phyloP scores from a whole-genome alignment of 2,329 filamentous ascomycete species.

The Pestalotiopsis sp. region DNA sequence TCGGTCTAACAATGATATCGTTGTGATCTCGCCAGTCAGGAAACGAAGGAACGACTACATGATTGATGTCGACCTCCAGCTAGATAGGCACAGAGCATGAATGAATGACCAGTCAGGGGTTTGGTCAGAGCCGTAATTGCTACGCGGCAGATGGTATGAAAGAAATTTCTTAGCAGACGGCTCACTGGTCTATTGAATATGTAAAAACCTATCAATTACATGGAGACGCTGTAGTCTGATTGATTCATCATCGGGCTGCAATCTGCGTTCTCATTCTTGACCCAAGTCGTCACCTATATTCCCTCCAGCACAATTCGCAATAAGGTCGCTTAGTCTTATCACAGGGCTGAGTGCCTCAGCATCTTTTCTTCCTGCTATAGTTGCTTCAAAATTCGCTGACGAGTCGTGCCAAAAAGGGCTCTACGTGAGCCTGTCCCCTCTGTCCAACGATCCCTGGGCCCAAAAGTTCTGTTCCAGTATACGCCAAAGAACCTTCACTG shows the following conservation, averaged over 20 bases:
- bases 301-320: not conserved
- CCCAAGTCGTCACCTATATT: not conserved
- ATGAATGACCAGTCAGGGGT: too few relatives aligned
- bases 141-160: not conserved
- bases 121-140: not conserved
- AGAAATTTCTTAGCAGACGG: not conserved
- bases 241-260: not conserved
- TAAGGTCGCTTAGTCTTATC: not conserved
- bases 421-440: not conserved
- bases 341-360: not conserved
- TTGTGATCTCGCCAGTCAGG: not conserved
- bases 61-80: not conserved
- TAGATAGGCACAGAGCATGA: not conserved
- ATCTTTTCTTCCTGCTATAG: not conserved
- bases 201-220: not conserved
- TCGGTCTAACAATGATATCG: not conserved
- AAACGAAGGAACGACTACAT: not conserved
- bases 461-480: not conserved
- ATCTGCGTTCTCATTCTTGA: not conserved
- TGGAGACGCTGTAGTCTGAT: not conserved
- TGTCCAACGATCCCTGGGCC: not conserved
- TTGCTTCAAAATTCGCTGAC: not conserved
- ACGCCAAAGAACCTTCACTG: not conserved
- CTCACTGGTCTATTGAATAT: not conserved
- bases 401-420: not conserved